These are phyloP conservation scores for Acer saccharum DNA, from an alignment of 345 rosid genomes.

Conservation along the genomic window DNA sequence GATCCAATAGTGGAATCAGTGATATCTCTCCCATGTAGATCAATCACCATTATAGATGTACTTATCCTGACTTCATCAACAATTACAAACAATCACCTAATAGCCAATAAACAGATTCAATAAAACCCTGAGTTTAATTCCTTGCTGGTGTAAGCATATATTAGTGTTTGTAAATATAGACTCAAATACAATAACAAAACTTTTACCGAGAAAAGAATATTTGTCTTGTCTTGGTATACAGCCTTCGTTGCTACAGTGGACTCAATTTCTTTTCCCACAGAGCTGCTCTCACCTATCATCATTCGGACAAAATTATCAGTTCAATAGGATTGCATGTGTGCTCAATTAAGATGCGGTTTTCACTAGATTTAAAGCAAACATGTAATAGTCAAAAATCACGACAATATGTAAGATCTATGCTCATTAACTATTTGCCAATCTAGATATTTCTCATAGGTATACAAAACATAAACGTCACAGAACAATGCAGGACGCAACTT, in stretches of 20 bases:
- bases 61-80: background rate
- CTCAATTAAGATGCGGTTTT: slow-evolving; percentile 5
- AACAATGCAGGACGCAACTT: background rate
- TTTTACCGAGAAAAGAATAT: slow-evolving; percentile 92
- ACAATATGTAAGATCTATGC: background rate
- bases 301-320: slow-evolving; percentile 28
- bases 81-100: background rate
- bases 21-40: background rate
- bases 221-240: slow-evolving; percentile 99
- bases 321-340: background rate
- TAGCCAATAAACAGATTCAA: background rate
- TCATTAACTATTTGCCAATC: background rate
- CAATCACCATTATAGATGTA: background rate
- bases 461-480: background rate
- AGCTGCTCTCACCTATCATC: slow-evolving; percentile 90
- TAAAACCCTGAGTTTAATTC: background rate
- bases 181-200: slow-evolving; percentile 22
- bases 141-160: background rate
- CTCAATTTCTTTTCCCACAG: slow-evolving; percentile 86
- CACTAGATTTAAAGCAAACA: slow-evolving; percentile 3
- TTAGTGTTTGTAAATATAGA: slow-evolving; percentile 11
- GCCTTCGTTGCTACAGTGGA: slow-evolving; percentile 76
- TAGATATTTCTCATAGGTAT: background rate
- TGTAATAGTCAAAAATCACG: background rate
- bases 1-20: background rate